These are phyloP conservation scores for Suaeda aralocaspica DNA, from an alignment of 148 eudicot species.

Conservation along the genomic window DNA sequence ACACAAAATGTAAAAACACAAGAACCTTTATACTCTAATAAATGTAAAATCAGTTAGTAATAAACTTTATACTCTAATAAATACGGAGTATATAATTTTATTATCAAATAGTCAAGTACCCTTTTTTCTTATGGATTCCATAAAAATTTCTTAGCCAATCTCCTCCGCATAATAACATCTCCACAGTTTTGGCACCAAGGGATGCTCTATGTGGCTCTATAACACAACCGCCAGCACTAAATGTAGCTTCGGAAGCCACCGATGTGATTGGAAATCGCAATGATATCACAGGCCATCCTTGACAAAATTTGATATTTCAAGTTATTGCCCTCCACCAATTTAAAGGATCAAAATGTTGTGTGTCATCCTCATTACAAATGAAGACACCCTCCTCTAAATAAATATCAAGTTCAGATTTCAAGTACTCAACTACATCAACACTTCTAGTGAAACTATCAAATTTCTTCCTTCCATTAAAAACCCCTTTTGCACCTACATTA, in stretches of 20 bases:
- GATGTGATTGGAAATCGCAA: neutral
- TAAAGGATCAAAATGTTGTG: neutral
- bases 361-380: neutral
- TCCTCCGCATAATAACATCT: neutral
- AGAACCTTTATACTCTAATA: too few species aligned
- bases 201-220: neutral
- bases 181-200: neutral
- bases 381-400: conserved; percentile 3
- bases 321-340: conserved; percentile 5
- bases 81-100: neutral
- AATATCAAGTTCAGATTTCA: neutral
- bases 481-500: neutral
- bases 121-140: too few species aligned
- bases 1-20: neutral
- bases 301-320: conserved; percentile 5
- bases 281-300: conserved; percentile 1
- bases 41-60: too few species aligned
- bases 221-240: neutral
- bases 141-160: neutral
- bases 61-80: neutral
- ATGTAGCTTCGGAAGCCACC: neutral
- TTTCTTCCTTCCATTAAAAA: neutral
- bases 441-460: too few species aligned
- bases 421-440: neutral
- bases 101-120: neutral